Base-by-base conservation (phyloP, 441 rosid species). In the Adansonia gregorii region DNA sequence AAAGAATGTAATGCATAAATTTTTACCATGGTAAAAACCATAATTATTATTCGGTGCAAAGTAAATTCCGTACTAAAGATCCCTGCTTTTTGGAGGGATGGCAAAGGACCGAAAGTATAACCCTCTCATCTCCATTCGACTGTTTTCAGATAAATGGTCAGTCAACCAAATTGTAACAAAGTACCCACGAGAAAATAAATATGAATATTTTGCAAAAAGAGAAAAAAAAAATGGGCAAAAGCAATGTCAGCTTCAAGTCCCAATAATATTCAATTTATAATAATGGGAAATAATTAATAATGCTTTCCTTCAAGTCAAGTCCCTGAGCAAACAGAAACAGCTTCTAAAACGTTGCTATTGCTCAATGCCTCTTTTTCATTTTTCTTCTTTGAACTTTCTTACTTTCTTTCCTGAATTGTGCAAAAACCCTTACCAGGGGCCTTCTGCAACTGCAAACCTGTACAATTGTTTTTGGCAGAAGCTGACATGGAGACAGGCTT, bases 401-500 rank as follows among this genome's bases (percentile, higher is more conserved):
- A 56, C 20, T 41, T 43, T 59, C 56, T 73, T 27, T 43, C 67
- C 51, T 74, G 27, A 82, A 45, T 61, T 27, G 76, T 74, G 60
- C 83, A 67, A 55, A 72, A 61, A 49, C 31, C 27, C 20, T 49
- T 19, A 27, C 17, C 19, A 35, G 8, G 24, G 17, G 8, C 69
- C 76, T 72, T 69, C 84, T 80, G 86, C 56, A 70, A 61, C 66
- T 63, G 15, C 56, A 14, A 12, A 49, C n/a, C 61, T 76, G 78
- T 67, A 79, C 84, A 75, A 56, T 15, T 74, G 46, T 61, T 8
- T 78, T 74, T 83, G 83, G 82, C 89, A 85, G 87, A 81, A 86
- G 82, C 88, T 85, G 88, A 88, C 90, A 85, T 74, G 88, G 87
- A 75, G 69, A 81, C 81, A 85, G 89, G 80, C 67, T 46, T 70